phyloP scores from a whole-genome alignment of 2,329 filamentous ascomycete species.

The Orbilia blumenaviensis region DNA sequence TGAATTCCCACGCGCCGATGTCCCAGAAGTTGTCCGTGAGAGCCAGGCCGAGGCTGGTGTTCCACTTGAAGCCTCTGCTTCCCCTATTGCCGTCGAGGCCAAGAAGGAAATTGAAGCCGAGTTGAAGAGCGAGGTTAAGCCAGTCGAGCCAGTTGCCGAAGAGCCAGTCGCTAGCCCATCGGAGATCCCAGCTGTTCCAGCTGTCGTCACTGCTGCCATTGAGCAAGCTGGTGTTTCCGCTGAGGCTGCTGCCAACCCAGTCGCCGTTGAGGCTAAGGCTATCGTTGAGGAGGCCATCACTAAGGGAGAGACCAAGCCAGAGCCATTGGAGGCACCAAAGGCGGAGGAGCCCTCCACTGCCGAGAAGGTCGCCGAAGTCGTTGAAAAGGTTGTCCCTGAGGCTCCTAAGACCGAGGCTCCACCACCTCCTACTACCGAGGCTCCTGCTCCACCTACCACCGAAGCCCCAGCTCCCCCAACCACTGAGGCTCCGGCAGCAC shows the following conservation, averaged over 20 bases:
- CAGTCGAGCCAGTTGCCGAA: slow-evolving; percentile 35
- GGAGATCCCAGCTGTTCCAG: slow-evolving; percentile 64
- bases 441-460: neutral
- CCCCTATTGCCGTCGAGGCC: slow-evolving; percentile 72
- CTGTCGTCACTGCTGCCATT: slow-evolving; percentile 69
- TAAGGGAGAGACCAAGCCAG: slow-evolving; percentile 33
- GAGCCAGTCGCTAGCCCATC: slow-evolving; percentile 25
- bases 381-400: slow-evolving; percentile 21
- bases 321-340: slow-evolving; percentile 30
- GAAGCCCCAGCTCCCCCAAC: neutral
- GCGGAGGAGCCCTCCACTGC: slow-evolving; percentile 3
- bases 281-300: slow-evolving; percentile 67
- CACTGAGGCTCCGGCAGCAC: neutral
- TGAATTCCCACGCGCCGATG: slow-evolving; percentile 57
- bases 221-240: slow-evolving; percentile 69
- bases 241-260: slow-evolving; percentile 75
- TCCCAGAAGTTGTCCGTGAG: slow-evolving; percentile 74
- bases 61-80: slow-evolving; percentile 74
- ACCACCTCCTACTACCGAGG: neutral
- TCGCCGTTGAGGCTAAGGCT: slow-evolving; percentile 78
- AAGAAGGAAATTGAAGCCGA: slow-evolving; percentile 77
- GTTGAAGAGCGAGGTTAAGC: slow-evolving; percentile 71
- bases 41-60: slow-evolving; percentile 74
- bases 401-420: neutral
- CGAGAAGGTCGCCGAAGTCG: slow-evolving; percentile 25